phyloP scores from a whole-genome alignment of 2,329 filamentous ascomycete species.

The Diplocarpon rosae region DNA sequence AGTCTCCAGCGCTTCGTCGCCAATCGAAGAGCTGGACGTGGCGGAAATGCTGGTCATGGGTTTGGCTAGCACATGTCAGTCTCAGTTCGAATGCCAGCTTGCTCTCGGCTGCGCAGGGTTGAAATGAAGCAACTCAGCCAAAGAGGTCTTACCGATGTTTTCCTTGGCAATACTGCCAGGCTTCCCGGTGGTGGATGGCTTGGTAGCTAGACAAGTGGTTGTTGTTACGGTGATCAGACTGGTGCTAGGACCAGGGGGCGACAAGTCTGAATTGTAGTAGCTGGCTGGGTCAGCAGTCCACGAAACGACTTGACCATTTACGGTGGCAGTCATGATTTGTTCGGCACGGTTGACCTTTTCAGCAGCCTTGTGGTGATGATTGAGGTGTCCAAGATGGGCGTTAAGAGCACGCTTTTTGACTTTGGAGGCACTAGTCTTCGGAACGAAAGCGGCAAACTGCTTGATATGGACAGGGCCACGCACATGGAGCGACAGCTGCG shows the following conservation, averaged over 20 bases:
- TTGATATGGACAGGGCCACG: slow-evolving; percentile 58
- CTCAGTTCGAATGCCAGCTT: neutral
- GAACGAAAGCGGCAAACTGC: slow-evolving; percentile 58
- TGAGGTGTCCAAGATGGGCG: slow-evolving; percentile 29
- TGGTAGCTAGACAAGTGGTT: neutral
- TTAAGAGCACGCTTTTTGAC: slow-evolving; percentile 13
- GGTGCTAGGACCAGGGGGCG: neutral
- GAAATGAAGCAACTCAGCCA: neutral
- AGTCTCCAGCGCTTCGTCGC: neutral
- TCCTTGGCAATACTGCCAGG: neutral
- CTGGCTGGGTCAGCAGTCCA: slow-evolving; percentile 31
- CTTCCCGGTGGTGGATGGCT: neutral
- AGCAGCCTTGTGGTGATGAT: slow-evolving; percentile 27
- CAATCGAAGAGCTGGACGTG: neutral
- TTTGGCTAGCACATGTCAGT: neutral
- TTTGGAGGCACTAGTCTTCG: slow-evolving; percentile 24
- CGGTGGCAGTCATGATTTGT: slow-evolving; percentile 42
- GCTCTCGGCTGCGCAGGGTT: neutral
- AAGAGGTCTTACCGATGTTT: neutral
- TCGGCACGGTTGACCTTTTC: slow-evolving; percentile 36
- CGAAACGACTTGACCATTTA: slow-evolving; percentile 44
- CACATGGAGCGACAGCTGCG: slow-evolving; percentile 59
- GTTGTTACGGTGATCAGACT: neutral
- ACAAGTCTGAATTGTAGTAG: neutral
- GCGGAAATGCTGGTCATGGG: neutral